phyloP scores from a whole-genome alignment of 2,329 filamentous ascomycete genomes.

The Trichophyton verrucosum region DNA sequence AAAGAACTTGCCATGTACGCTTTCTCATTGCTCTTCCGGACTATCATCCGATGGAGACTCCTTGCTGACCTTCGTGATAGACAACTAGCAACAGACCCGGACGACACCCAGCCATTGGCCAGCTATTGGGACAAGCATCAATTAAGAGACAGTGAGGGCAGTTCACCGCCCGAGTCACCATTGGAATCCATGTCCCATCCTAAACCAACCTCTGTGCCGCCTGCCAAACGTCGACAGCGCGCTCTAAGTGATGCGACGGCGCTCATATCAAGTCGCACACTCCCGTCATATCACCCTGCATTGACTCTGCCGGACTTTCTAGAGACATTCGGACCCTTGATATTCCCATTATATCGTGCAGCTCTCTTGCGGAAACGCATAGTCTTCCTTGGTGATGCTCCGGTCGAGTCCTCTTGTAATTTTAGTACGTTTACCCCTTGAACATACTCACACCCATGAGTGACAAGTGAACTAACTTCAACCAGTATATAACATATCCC shows the following conservation, averaged over 20 bases:
- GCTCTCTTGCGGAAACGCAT: slow-evolving; percentile 79
- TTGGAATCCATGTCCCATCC: slow-evolving; percentile 41
- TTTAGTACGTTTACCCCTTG: slow-evolving; percentile 51
- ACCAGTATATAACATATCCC: slow-evolving; percentile 82
- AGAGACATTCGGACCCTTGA: slow-evolving; percentile 73
- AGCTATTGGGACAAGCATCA: slow-evolving; percentile 59
- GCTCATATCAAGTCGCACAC: slow-evolving; percentile 40
- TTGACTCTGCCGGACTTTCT: slow-evolving; percentile 67
- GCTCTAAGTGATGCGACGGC: slow-evolving; percentile 33
- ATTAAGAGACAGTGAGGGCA: slow-evolving; percentile 26
- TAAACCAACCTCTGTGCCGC: slow-evolving; percentile 36
- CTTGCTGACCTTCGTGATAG: slow-evolving; percentile 18
- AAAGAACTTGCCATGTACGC: slow-evolving; percentile 59
- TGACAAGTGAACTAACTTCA: slow-evolving; percentile 14
- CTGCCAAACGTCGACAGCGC: slow-evolving; percentile 28
- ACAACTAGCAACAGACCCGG: slow-evolving; percentile 51
- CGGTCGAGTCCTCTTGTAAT: slow-evolving; percentile 74
- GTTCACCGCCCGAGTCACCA: slow-evolving; percentile 35
- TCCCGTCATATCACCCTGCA: slow-evolving; percentile 73
- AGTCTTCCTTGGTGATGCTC: slow-evolving; percentile 71
- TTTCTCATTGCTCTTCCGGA: background rate
- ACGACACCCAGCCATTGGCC: slow-evolving; percentile 53
- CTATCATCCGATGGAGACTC: background rate
- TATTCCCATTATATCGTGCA: slow-evolving; percentile 83
- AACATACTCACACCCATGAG: background rate